These are phyloP conservation scores for Boletus edulis DNA, from an alignment of 768 basidiomycete species.

Conservation along the genomic window DNA sequence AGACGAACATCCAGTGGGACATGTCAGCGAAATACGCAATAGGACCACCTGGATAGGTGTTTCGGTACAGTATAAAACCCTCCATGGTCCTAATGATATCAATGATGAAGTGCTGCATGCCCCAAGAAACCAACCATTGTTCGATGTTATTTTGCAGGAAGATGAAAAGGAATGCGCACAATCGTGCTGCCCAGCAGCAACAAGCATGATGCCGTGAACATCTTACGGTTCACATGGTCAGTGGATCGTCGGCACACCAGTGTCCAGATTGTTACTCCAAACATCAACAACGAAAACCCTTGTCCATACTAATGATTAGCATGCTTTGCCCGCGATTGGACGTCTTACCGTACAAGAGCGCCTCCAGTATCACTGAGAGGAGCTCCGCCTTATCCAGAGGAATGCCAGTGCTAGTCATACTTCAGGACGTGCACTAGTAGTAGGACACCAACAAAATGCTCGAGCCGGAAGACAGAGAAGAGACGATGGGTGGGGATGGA, in stretches of 20 bases:
- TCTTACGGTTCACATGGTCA: not conserved
- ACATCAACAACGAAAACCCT: not conserved
- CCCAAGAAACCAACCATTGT: not conserved
- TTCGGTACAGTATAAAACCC: not conserved
- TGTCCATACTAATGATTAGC: not conserved
- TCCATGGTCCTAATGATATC: not conserved
- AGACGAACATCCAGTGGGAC: constrained; percentile 22
- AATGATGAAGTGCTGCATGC: not conserved
- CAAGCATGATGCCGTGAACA: not conserved
- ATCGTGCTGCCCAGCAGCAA: not conserved
- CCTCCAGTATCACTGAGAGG: not conserved
- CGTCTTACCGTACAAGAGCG: not conserved
- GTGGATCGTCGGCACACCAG: not conserved
- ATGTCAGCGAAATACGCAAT: not conserved
- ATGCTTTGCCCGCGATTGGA: too few relatives aligned
- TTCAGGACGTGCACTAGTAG: not conserved
- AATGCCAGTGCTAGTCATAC: not conserved
- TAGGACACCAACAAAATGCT: not conserved
- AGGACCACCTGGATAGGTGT: not conserved
- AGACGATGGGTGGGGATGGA: too few relatives aligned
- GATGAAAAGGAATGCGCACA: not conserved
- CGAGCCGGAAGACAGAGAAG: not conserved
- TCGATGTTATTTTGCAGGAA: not conserved
- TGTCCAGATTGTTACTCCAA: not conserved
- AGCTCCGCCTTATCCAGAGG: not conserved